Base-by-base conservation (phyloP, 352 stramenopile species). In the Aphanomyces stellatus region DNA sequence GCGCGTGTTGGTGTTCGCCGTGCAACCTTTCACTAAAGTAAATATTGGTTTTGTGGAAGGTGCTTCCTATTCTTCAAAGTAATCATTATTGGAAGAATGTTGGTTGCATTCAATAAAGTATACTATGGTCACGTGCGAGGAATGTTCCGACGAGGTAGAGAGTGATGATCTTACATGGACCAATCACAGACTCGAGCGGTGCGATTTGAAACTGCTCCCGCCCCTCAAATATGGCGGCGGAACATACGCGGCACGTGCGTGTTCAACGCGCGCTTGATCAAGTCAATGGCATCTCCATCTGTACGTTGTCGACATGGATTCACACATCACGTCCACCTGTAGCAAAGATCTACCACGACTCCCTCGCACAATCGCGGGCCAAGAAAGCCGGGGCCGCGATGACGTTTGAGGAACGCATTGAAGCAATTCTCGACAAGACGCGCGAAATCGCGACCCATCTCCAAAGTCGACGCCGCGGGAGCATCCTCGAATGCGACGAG, bases 211-310 rank as follows among this genome's bases (percentile, higher is more conserved):
- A 8, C 37, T 8, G 37, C 17, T 43, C 49, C 25, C 11, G 19
- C 28, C 22, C 15, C 10, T 22, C 28, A 7, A 13, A 6, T 31
- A 35, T 35, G 28, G 25, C 28, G 2, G 8, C n/a, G 22, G 37
- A 65, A 13, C 22, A 53, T 2, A 5, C 22, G 27, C 60, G 60
- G 17, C 60, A 67, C n/a, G 60, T 57, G 4, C 60, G 60, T 31
- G 60, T 67, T 11, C 60, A 67, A 33, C 48, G 17, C 3, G 60
- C 60, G n/a, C 34, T 67, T 7, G 60, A 67, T 17, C 60, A 67
- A 67, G 48, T 67, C 10, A 67, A 67, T 48, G 60, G 48, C 28
- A 67, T 67, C 31, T 67, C 60, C 0, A 67, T 67, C 4, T 67
- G 60, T 67, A 59, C 1, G 49, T 63, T 10, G 8, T 33, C 2